These are phyloP conservation scores for Rosa chinensis DNA, from an alignment of 306 rosid species.

Conservation along the genomic window DNA sequence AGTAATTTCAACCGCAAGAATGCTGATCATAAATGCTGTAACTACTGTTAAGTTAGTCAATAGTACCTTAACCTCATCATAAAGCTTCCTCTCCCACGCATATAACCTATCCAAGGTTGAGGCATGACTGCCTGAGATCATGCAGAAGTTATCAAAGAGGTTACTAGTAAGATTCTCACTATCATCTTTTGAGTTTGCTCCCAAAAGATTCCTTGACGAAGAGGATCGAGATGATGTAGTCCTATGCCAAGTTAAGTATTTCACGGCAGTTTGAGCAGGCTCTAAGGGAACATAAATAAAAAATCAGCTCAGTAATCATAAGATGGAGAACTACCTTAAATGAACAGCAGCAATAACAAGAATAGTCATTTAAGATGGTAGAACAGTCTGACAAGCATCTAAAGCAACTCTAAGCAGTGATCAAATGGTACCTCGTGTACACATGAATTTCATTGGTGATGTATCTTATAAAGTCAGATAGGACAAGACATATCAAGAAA, in stretches of 20 bases:
- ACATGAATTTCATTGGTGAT: not conserved
- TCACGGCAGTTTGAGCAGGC: conserved; percentile 61
- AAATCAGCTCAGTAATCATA: conserved; percentile 26
- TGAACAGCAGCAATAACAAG: not conserved
- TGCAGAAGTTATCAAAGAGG: conserved; percentile 67
- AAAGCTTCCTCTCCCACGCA: conserved; percentile 98
- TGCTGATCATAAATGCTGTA: not conserved
- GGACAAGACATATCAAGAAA: not conserved
- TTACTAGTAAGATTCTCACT: conserved; percentile 48
- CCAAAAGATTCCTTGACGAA: conserved; percentile 80
- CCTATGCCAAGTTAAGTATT: conserved; percentile 93
- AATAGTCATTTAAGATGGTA: not conserved
- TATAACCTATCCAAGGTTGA: conserved; percentile 95
- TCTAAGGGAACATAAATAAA: conserved; percentile 37
- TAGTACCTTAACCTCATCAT: conserved; percentile 95
- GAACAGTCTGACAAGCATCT: not conserved
- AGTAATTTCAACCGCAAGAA: not conserved
- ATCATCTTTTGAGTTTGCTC: conserved; percentile 63
- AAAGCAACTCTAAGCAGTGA: not conserved
- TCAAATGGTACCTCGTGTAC: not conserved
- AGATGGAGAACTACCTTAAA: conserved; percentile 8
- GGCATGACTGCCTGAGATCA: conserved; percentile 92
- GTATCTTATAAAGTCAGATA: not conserved
- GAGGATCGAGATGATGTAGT: conserved; percentile 81
- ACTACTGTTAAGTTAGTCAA: conserved; percentile 16